A percentile compares a stretch with the other conserved stretches of the same genome.
These are phyloP conservation scores for Nepenthes gracilis DNA, from an alignment of 148 eudicot genomes.

Conservation along the genomic window DNA sequence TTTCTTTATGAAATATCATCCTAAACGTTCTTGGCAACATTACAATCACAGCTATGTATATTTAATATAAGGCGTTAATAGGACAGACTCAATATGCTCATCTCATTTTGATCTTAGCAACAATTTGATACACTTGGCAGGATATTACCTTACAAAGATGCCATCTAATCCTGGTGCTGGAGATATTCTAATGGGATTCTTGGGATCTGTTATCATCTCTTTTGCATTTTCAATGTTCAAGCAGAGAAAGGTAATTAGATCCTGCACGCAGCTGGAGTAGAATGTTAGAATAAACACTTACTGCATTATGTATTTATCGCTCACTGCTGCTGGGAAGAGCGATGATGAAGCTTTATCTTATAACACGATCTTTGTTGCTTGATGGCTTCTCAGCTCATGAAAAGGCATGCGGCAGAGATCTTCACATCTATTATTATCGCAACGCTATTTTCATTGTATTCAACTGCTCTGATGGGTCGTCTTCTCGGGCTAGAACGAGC, in stretches of 20 bases:
- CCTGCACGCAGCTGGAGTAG: not conserved
- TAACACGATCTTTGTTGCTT: not conserved
- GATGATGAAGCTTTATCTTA: not conserved
- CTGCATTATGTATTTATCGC: too few relatives aligned
- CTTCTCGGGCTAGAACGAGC: slow-evolving; percentile 68
- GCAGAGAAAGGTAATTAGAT: slow-evolving; percentile 70
- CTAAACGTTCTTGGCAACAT: too few relatives aligned
- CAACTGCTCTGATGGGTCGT: slow-evolving; percentile 88
- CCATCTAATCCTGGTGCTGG: slow-evolving; percentile 95
- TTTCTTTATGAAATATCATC: too few relatives aligned
- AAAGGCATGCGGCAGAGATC: slow-evolving; percentile 97
- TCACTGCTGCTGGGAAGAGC: not conserved
- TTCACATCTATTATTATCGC: slow-evolving; percentile 75
- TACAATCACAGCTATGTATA: too few relatives aligned
- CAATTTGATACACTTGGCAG: slow-evolving; percentile 20
- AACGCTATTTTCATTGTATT: slow-evolving; percentile 76
- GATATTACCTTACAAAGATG: slow-evolving; percentile 80
- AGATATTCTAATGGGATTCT: slow-evolving; percentile 92
- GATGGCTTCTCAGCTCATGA: slow-evolving; percentile 61
- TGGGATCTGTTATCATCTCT: slow-evolving; percentile 95
- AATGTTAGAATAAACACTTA: not conserved
- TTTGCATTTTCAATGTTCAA: slow-evolving; percentile 98
- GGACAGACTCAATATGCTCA: not conserved
- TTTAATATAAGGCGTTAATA: too few relatives aligned
- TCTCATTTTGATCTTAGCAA: not conserved